Evolutionary conservation across 129 eudicot species (phyloP).

Genomic region (Pulicaria dysenterica): DNA sequence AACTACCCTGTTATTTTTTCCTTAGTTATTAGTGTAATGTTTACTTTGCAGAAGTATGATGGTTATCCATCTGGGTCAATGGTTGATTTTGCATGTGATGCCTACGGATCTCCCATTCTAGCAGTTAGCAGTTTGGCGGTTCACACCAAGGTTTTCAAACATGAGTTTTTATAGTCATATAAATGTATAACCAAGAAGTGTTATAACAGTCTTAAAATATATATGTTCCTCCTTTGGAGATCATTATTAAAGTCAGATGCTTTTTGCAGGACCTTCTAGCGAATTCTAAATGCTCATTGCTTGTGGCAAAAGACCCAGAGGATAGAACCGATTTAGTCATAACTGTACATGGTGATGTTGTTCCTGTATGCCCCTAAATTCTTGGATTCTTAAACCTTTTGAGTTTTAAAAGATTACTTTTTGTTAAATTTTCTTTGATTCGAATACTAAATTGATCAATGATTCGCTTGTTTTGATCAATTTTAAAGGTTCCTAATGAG

Average conservation of each 20-base stretch:
- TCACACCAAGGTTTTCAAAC: conserved; percentile 76
- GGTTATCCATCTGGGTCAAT: conserved; percentile 95
- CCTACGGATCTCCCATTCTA: conserved; percentile 78
- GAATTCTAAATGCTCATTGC: conserved; percentile 90
- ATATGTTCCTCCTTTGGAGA: conserved; percentile 15
- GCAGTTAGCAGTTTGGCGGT: conserved; percentile 97
- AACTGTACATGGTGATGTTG: conserved; percentile 88
- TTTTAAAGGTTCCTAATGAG: conserved; percentile 53
- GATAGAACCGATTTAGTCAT: conserved; percentile 89
- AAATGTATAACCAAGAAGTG: conserved; percentile 7
- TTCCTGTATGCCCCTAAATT: conserved; percentile 55
- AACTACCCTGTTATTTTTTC: neutral
- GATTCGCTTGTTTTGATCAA: conserved; percentile 21
- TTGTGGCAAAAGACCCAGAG: conserved; percentile 88
- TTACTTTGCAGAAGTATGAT: conserved; percentile 66
- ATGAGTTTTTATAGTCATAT: neutral
- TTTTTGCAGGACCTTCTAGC: conserved; percentile 84
- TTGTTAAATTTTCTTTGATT: conserved; percentile 9
- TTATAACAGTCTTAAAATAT: neutral
- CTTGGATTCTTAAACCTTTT: neutral
- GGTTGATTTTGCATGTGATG: conserved; percentile 98
- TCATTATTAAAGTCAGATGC: conserved; percentile 20
- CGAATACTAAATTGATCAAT: conserved; percentile 7
- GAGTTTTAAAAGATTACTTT: neutral
- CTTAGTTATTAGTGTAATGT: neutral